Conservation (phyloP, 306 rosid genomes). For the Sicyos edulis region DNA sequence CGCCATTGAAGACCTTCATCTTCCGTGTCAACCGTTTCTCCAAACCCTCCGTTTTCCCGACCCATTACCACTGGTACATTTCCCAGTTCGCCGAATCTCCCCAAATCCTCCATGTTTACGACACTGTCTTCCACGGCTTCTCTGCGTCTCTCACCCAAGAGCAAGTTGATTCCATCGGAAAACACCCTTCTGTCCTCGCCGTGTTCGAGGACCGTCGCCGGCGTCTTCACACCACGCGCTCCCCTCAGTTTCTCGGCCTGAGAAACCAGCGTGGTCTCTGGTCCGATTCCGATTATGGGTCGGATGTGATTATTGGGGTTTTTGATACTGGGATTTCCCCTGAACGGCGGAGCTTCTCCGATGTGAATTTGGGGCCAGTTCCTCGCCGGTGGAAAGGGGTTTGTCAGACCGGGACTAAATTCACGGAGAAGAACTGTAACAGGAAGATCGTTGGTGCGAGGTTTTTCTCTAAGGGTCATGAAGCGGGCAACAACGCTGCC, state of each 20-base stretch:
- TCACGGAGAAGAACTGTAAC: slow-evolving; percentile 50
- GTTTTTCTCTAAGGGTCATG: slow-evolving; percentile 74
- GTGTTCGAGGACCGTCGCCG: slow-evolving; percentile 69
- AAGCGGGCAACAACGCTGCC: slow-evolving; percentile 36
- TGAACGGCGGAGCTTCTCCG: slow-evolving; percentile 71
- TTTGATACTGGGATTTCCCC: slow-evolving; percentile 92
- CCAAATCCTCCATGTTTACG: slow-evolving; percentile 55
- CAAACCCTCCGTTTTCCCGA: slow-evolving; percentile 68
- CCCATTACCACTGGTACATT: slow-evolving; percentile 77
- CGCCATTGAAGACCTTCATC: slow-evolving; percentile 51
- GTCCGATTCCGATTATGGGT: slow-evolving; percentile 88
- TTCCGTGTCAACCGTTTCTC: slow-evolving; percentile 46
- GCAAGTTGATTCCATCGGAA: slow-evolving; percentile 33
- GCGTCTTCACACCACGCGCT: slow-evolving; percentile 82
- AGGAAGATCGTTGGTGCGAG: slow-evolving; percentile 70
- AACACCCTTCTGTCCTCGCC: slow-evolving; percentile 62
- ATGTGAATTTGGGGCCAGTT: slow-evolving; percentile 57
- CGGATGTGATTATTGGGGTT: slow-evolving; percentile 71
- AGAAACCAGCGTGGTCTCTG: slow-evolving; percentile 83
- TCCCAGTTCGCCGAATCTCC: slow-evolving; percentile 56
- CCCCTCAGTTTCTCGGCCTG: slow-evolving; percentile 90
- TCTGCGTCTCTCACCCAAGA: slow-evolving; percentile 52
- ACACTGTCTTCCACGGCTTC: slow-evolving; percentile 82
- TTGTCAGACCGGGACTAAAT: slow-evolving; percentile 58
- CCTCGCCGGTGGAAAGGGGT: slow-evolving; percentile 78